phyloP scores from a whole-genome alignment of 169 alveolate genomes.

The Perkinsus chesapeaki region DNA sequence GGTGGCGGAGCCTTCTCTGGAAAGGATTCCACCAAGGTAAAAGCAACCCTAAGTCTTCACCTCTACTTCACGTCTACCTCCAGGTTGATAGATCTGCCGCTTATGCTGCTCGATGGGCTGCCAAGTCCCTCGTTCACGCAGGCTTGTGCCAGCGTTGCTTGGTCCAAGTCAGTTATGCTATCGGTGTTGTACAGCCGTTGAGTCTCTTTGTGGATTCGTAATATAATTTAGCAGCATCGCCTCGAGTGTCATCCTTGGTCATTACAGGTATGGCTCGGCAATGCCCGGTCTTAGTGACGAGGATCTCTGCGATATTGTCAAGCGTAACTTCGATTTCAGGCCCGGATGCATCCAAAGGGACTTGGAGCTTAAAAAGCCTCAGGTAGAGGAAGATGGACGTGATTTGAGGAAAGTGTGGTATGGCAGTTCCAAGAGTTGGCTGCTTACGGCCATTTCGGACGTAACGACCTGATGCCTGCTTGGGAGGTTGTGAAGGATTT shows the following conservation, averaged over 20 bases:
- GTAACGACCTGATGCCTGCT: conserved; percentile 70
- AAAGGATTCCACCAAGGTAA: conserved; percentile 94
- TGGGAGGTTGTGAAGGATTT: conserved; percentile 88
- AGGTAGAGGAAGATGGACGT: background rate
- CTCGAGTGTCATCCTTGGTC: background rate
- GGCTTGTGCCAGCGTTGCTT: conserved; percentile 89
- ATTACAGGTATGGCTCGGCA: background rate
- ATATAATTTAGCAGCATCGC: conserved; percentile 63
- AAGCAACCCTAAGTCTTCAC: too few relatives aligned
- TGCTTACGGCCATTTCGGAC: conserved; percentile 97
- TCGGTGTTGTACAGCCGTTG: conserved; percentile 93
- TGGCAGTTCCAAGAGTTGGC: conserved; percentile 75
- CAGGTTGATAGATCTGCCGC: conserved; percentile 96
- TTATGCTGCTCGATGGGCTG: conserved; percentile 95
- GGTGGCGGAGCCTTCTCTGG: conserved; percentile 99
- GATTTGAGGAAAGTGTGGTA: background rate
- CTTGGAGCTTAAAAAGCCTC: conserved; percentile 76
- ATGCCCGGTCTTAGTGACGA: conserved; percentile 78
- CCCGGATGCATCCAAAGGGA: conserved; percentile 91
- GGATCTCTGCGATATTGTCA: conserved; percentile 75
- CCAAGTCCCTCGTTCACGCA: conserved; percentile 92
- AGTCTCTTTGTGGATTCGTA: conserved; percentile 90
- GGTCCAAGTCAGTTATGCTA: conserved; percentile 94
- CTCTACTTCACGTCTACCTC: background rate
- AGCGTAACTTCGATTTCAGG: conserved; percentile 87